A percentile compares a stretch with the other conserved stretches of the same genome.
These are phyloP conservation scores for Globisporangium yorkense DNA, from an alignment of 352 stramenopile species.

Conservation along the genomic window DNA sequence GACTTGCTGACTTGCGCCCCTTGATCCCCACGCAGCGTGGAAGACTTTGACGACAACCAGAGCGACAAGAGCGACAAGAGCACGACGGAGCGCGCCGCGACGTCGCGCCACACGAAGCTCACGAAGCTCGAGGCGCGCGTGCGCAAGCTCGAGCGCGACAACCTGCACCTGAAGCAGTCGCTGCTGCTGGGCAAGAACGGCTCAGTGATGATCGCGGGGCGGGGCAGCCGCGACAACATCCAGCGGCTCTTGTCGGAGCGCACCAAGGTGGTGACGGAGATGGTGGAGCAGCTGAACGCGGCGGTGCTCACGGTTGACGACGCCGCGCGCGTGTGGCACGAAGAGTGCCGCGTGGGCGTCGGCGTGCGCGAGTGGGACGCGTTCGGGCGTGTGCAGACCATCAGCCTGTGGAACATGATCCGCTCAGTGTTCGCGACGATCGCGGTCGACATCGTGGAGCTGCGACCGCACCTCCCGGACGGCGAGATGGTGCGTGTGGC, in stretches of 20 bases:
- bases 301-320: conserved; percentile 61
- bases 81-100: conserved; percentile 2
- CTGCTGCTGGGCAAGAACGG: conserved; percentile 60
- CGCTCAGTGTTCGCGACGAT: conserved; percentile 73
- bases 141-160: conserved; percentile 61
- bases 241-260: conserved; percentile 54
- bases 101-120: conserved; percentile 55
- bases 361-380: conserved; percentile 79
- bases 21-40: not conserved
- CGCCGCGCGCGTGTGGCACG: conserved; percentile 64
- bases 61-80: conserved; percentile 18
- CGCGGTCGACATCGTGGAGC: conserved; percentile 74
- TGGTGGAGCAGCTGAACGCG: conserved; percentile 74
- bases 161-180: conserved; percentile 72
- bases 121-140: conserved; percentile 70
- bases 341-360: conserved; percentile 66
- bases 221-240: conserved; percentile 28
- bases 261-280: conserved; percentile 75
- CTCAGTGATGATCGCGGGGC: conserved; percentile 31
- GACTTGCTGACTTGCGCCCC: not conserved
- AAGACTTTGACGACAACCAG: conserved; percentile 16
- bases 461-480: conserved; percentile 64
- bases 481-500: conserved; percentile 49
- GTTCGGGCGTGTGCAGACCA: conserved; percentile 58
- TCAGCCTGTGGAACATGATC: conserved; percentile 80